Evolutionary conservation across 306 rosid genomes (phyloP).

Genomic region (Heteromeles arbutifolia): DNA sequence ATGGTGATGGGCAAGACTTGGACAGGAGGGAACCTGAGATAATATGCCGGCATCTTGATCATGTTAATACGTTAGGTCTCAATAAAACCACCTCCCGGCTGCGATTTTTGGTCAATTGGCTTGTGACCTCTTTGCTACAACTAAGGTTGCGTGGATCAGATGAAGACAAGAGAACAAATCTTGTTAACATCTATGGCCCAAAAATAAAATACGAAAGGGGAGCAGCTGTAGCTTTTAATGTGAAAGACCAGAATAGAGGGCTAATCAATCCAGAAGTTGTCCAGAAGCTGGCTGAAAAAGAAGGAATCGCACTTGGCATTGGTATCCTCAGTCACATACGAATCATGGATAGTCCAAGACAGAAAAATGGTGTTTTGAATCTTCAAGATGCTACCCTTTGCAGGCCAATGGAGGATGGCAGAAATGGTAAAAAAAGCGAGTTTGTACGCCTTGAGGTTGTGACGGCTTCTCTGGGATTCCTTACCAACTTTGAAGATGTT

Average conservation of each 20-base stretch:
- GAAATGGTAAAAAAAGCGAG: slow-evolving; percentile 49
- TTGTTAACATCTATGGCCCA: slow-evolving; percentile 89
- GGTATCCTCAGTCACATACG: slow-evolving; percentile 86
- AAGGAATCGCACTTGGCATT: slow-evolving; percentile 75
- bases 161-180: slow-evolving; percentile 34
- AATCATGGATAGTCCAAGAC: slow-evolving; percentile 52
- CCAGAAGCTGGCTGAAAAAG: slow-evolving; percentile 85
- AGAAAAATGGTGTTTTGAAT: slow-evolving; percentile 33
- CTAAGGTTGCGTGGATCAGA: slow-evolving; percentile 47
- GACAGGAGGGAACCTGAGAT: slow-evolving; percentile 73
- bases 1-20: slow-evolving; percentile 54
- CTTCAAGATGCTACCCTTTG: slow-evolving; percentile 58
- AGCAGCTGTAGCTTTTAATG: slow-evolving; percentile 93
- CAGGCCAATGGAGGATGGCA: slow-evolving; percentile 69
- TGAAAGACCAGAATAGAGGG: slow-evolving; percentile 58
- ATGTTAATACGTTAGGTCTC: slow-evolving; percentile 74
- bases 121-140: slow-evolving; percentile 81
- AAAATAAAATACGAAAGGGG: slow-evolving; percentile 95
- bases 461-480: slow-evolving; percentile 80
- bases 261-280: slow-evolving; percentile 80
- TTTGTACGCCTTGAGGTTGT: slow-evolving; percentile 76
- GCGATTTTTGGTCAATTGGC: slow-evolving; percentile 88
- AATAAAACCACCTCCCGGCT: slow-evolving; percentile 77
- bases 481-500: slow-evolving; percentile 87
- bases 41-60: slow-evolving; percentile 68